Evolutionary conservation across 345 rosid genomes (phyloP), one percentile per base, ranked within the genome.

Genomic region (Reutealis trisperma): DNA sequence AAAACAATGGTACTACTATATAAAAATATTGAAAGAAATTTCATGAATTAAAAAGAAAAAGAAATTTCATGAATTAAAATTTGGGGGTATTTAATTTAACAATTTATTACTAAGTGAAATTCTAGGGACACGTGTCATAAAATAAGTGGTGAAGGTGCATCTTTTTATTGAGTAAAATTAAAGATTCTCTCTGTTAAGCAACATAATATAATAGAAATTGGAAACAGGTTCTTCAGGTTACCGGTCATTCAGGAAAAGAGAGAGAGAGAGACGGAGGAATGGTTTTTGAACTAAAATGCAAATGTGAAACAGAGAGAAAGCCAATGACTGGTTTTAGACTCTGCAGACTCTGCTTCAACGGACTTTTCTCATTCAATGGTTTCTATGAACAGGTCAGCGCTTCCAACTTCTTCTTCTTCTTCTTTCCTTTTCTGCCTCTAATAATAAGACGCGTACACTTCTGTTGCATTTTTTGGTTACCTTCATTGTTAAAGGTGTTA

Each of bases 371-470:
- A 70, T 70, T 62, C 78, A 76, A 49, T 62, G 74, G 60, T 61
- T 65, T 67, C 37, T 34, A 34, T 42, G 70, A 79, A 76, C 81
- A 55, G 82, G 84, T 84, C 79, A 75, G 79, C 44, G 10, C 49
- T 34, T 67, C 55, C 25, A 49, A 8, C 42, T 51, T 30, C 42
- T 34, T 34, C 5, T 34, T 49, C 13, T 67, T 34, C 75, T 47
- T 62, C 25, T 62, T 22, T 75, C 24, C 10, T 42, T 47, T 19
- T 5, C 69, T 69, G 8, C 65, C 49, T 63, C 25, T 62, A 7
- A 47, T 57, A 4, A n/a, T n/a, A 55, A 54, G 57, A 57, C 14
- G 60, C 64, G 59, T 60, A 19, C 70, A 62, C 42, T 64, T 77
- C 77, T 52, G 47, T 55, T 70, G 79, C 52, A 64, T 75, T 67